Evolutionary conservation across 441 rosid genomes (phyloP).

Genomic region (Codiaeum variegatum): DNA sequence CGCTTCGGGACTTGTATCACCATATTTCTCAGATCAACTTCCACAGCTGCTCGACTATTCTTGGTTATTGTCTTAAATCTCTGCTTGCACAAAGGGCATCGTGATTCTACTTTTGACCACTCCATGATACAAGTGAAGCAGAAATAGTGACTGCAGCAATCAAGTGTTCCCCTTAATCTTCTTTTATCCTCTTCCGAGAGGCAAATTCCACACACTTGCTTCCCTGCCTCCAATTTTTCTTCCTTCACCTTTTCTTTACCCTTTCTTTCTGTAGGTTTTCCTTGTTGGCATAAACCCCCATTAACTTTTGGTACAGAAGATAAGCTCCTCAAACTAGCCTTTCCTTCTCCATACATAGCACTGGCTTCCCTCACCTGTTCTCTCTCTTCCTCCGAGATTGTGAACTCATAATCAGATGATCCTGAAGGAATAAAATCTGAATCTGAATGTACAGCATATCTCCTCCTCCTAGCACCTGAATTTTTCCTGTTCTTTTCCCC

Average conservation of each 20-base stretch:
- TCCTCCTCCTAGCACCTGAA: constrained; percentile 42
- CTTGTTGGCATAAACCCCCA: constrained; percentile 40
- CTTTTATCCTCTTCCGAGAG: constrained; percentile 89
- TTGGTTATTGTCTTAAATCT: constrained; percentile 82
- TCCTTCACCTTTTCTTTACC: constrained; percentile 79
- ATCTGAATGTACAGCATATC: constrained; percentile 50
- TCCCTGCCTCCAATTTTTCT: constrained; percentile 43
- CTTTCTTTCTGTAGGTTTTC: constrained; percentile 43
- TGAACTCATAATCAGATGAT: constrained; percentile 69
- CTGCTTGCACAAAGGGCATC: constrained; percentile 97
- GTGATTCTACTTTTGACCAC: constrained; percentile 98
- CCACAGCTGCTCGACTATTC: constrained; percentile 64
- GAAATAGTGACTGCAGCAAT: constrained; percentile 91
- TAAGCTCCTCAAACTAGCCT: constrained; percentile 46
- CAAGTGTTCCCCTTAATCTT: constrained; percentile 69
- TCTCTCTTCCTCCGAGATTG: constrained; percentile 95
- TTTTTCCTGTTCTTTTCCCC: constrained; percentile 44
- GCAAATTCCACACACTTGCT: constrained; percentile 90
- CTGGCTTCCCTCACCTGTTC: constrained; percentile 80
- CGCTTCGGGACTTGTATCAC: constrained; percentile 74
- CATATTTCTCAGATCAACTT: constrained; percentile 69
- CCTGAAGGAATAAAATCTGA: constrained; percentile 63
- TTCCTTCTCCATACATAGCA: constrained; percentile 40
- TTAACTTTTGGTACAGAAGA: constrained; percentile 38
- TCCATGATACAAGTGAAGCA: constrained; percentile 95